Percentiles rank a stretch among this genome's conserved stretches.
Evolutionary conservation across 2,329 filamentous ascomycete species (phyloP).

Genomic region (Dryadomyces sulphureus): DNA sequence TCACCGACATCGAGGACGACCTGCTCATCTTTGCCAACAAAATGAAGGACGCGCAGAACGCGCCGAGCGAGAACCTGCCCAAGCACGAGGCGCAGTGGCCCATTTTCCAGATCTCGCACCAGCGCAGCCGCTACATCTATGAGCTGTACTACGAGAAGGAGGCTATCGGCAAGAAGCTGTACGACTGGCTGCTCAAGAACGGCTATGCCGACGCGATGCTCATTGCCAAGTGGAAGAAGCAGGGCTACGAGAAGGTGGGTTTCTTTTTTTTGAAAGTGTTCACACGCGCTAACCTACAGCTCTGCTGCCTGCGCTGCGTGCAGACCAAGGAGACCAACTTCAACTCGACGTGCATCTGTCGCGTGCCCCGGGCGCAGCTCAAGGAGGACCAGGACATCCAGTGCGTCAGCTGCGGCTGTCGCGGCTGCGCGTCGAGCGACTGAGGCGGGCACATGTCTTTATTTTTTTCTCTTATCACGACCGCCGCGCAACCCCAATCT

Average conservation of each 20-base stretch:
- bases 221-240: constrained; percentile 99
- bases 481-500: constrained; percentile 35
- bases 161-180: constrained; percentile 80
- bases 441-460: background rate
- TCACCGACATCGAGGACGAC: constrained; percentile 77
- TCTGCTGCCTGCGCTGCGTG: constrained; percentile 90
- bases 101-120: constrained; percentile 93
- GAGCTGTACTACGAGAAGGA: constrained; percentile 97
- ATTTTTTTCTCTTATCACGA: constrained; percentile 14
- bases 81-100: constrained; percentile 93
- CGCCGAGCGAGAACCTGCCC: constrained; percentile 61
- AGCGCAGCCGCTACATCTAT: constrained; percentile 85
- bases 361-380: constrained; percentile 76
- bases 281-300: constrained; percentile 27
- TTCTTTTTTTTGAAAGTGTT: background rate
- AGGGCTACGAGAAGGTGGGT: constrained; percentile 88
- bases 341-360: constrained; percentile 91
- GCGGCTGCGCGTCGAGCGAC: constrained; percentile 59
- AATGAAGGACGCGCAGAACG: constrained; percentile 92
- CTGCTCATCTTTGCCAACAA: constrained; percentile 76
- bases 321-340: constrained; percentile 99
- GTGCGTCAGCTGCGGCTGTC: constrained; percentile 89
- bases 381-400: constrained; percentile 85
- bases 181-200: constrained; percentile 95
- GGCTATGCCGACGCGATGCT: constrained; percentile 87